Conservation (phyloP, 2,329 filamentous ascomycete genomes). For the Cytospora schulzeri region DNA sequence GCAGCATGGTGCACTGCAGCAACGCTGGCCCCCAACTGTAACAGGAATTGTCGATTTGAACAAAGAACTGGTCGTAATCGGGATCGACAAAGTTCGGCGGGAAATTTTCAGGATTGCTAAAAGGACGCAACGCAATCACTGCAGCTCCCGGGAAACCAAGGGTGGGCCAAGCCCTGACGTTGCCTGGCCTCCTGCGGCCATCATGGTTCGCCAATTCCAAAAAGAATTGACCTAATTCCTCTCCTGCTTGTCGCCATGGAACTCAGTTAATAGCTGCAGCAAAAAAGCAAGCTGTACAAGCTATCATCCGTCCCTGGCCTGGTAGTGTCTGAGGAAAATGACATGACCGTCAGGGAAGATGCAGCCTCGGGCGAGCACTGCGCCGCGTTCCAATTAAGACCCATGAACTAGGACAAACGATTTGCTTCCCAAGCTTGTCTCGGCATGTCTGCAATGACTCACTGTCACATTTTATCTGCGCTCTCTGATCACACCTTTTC, state of each 20-base stretch:
- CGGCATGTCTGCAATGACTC: constrained; percentile 25
- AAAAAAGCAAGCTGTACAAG: constrained; percentile 7
- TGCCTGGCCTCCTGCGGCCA: constrained; percentile 16
- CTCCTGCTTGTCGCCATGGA: background rate
- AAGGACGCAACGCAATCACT: constrained; percentile 3
- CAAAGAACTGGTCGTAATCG: background rate
- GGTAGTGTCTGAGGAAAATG: constrained; percentile 10
- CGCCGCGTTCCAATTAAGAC: constrained; percentile 26
- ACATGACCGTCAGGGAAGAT: constrained; percentile 14
- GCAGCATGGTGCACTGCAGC: constrained; percentile 2
- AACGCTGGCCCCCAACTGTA: background rate
- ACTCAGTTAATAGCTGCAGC: background rate
- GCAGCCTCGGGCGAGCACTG: constrained; percentile 17
- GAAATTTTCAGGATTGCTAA: background rate
- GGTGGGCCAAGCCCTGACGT: constrained; percentile 8
- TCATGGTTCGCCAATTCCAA: constrained; percentile 19
- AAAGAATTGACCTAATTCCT: background rate
- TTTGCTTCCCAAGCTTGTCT: constrained; percentile 19
- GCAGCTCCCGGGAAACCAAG: background rate
- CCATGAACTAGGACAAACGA: constrained; percentile 17
- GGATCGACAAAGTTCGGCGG: background rate
- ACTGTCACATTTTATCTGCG: constrained; percentile 12
- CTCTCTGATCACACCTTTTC: constrained; percentile 14
- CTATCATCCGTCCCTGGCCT: constrained; percentile 4
- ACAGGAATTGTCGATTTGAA: background rate